A percentile compares a stretch with the other conserved stretches of the same genome.
Conservation (phyloP, 129 eudicot genomes). For the Gnaphalium uliginosum region DNA sequence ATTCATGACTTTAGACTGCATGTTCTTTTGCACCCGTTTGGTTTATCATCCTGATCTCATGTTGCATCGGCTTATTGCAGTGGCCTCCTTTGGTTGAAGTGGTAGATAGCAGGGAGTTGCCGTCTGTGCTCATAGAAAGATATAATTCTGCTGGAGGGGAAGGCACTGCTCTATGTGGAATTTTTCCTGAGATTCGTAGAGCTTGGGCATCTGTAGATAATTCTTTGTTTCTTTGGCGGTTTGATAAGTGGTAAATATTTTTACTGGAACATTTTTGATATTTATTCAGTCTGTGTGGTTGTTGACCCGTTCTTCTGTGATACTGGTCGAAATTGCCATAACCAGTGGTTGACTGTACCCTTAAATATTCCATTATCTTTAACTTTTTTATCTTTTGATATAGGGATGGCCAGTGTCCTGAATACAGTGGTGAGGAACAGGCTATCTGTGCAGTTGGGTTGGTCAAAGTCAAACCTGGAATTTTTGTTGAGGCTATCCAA, state of each 20-base stretch:
- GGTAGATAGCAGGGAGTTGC: slow-evolving; percentile 91
- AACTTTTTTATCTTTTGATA: slow-evolving; percentile 10
- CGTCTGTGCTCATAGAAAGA: slow-evolving; percentile 83
- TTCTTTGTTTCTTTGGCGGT: slow-evolving; percentile 91
- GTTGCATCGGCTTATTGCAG: slow-evolving; percentile 44
- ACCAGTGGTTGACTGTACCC: background rate
- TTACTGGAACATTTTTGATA: background rate
- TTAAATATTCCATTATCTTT: slow-evolving; percentile 2
- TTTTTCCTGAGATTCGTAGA: slow-evolving; percentile 95
- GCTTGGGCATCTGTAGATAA: slow-evolving; percentile 99
- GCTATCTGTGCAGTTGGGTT: slow-evolving; percentile 97
- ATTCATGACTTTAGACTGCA: slow-evolving; percentile 2
- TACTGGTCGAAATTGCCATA: background rate
- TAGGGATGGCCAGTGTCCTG: slow-evolving; percentile 99
- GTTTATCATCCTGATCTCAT: slow-evolving; percentile 8
- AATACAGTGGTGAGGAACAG: slow-evolving; percentile 94
- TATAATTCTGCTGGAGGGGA: slow-evolving; percentile 94
- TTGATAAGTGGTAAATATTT: slow-evolving; percentile 78
- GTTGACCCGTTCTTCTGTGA: background rate
- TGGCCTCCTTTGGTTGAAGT: slow-evolving; percentile 99
- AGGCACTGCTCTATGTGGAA: slow-evolving; percentile 97
- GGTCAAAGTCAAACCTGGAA: slow-evolving; percentile 82
- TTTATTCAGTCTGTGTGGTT: background rate
- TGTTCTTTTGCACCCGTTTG: background rate
- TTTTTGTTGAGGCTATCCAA: slow-evolving; percentile 93